Evolutionary conservation across 805 yeast species (phyloP), one percentile per base, ranked within the genome.

Genomic region (Cyberlindnera petersonii): DNA sequence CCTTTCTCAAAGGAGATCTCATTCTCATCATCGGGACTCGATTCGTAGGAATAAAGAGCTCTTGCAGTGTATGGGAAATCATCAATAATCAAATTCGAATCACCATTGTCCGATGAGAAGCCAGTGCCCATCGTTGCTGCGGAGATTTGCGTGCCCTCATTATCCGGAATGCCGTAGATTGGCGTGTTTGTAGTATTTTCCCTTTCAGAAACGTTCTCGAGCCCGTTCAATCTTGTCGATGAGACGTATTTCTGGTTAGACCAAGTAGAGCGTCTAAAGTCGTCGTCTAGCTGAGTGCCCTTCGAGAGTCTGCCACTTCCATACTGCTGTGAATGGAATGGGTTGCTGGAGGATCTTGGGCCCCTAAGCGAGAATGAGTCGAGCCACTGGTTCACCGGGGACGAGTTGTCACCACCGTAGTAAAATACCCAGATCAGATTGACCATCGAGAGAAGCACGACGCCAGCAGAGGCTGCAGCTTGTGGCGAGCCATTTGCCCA

Each of bases 401-500:
- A 81, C 36, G 85, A 85, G 38, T 86, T 85, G 45, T 91, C 91
- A 18, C 94, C 83, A 21, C 98, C 98, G 58, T 82, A 86, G 63
- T 87, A 89, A 43, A 87, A 68, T 31, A 91, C 69, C 96, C 96
- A 93, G 43, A 85, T 65, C 33, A 89, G 58, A 59, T 93, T 87
- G 44, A 86, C 69, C 60, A 91, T 86, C 14, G 93, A 79, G 31
- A 87, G 65, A 35, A 91, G 66, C 40, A 91, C 85, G 49, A 86
- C 82, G 6, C 98, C 98, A 0, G 98, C 96, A 3, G 95, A 85
- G 7, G 95, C 89, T 19, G 96, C 94, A 36, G 85, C 84, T 44
- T 75, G 70, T 13, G 82, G 75, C 0, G 93, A 69, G 15, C 75
- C 72, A 18, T 66, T 62, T 19, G 77, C 63, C 66, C 91, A 93